Evolutionary conservation across 192 early-diverging fungal genomes (phyloP), one percentile per base, ranked within the genome.

Genomic region (Entomortierella parvispora): DNA sequence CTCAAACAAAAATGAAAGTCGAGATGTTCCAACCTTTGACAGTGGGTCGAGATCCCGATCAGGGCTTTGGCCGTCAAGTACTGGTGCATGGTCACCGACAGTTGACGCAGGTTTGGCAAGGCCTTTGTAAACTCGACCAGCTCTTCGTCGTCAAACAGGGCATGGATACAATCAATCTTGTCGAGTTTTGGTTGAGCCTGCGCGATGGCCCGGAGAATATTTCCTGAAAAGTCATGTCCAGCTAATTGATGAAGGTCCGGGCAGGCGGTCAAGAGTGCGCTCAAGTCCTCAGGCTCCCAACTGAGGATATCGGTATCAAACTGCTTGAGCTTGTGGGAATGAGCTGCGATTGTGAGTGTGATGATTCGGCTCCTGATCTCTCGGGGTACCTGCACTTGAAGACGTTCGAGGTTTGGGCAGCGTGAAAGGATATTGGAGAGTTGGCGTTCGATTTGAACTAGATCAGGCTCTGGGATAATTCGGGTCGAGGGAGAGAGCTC

Each of bases 61-160:
- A 77, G 37, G 23, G 74, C 66, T 22, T 48, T 77, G 34, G 58
- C 14, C 0, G 74, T 58, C 23, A 77, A 45, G 49, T 58, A 59
- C 14, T 64, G 65, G n/a, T 68, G 65, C 14, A 68, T 5, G 3
- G 59, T 58, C n/a, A 77, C 49, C 0, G 74, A 77, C 4, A 77
- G 74, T 17, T 53, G 65, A 1, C 56, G 28, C n/a, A 77, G 47
- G 23, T 77, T 46, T 25, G 74, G 74, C 25, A 53, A 50, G 2
- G 55, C 51, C 20, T 58, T 31, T 23, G 56, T 61, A 23, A 77
- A 77, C 25, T 44, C 34, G 53, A 77, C n/a, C 3, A 77, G 60
- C 17, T 77, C 74, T 1, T 68, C 61, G 20, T 77, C 74, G 17
- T 77, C 74, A 17, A 77, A 77, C 14, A 29, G 52, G 2, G 74